These are phyloP conservation scores for Leavenworthia alabamica DNA, from an alignment of 345 rosid genomes.

Conservation along the genomic window DNA sequence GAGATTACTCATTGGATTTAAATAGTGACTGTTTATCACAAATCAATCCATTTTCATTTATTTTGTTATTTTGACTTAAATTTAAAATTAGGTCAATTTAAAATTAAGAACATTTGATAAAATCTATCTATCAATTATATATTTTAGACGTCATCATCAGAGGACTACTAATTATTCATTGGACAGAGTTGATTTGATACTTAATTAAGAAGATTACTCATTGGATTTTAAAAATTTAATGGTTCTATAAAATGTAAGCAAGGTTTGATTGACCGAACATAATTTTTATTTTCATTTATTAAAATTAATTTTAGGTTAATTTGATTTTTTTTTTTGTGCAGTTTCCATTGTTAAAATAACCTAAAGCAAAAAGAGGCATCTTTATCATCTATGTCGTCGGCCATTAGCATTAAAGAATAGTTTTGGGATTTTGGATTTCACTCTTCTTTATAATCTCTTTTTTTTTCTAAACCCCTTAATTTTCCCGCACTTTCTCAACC, in stretches of 20 bases:
- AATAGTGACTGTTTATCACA: background rate
- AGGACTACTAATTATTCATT: too few relatives aligned
- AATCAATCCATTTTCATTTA: background rate
- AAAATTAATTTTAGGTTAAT: background rate
- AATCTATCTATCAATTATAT: too few relatives aligned
- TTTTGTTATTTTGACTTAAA: background rate
- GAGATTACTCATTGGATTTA: background rate
- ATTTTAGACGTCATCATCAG: too few relatives aligned
- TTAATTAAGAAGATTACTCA: too few relatives aligned
- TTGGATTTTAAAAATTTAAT: too few relatives aligned
- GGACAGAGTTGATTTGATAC: too few relatives aligned
- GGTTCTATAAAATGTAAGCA: too few relatives aligned
- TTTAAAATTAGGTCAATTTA: background rate
- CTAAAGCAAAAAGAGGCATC: constrained; percentile 6
- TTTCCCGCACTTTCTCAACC: constrained; percentile 31
- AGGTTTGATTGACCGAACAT: too few relatives aligned
- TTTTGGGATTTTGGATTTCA: constrained; percentile 3
- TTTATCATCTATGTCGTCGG: constrained; percentile 30
- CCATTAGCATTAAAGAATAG: constrained; percentile 11
- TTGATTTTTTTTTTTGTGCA: background rate
- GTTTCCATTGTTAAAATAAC: constrained; percentile 2
- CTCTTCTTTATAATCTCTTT: constrained; percentile 13
- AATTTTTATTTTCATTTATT: background rate
- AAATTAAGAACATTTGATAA: too few relatives aligned
- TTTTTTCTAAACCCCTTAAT: background rate